Evolutionary conservation across 345 rosid genomes (phyloP), one percentile per base, ranked within the genome.

Genomic region (Passiflora organensis): DNA sequence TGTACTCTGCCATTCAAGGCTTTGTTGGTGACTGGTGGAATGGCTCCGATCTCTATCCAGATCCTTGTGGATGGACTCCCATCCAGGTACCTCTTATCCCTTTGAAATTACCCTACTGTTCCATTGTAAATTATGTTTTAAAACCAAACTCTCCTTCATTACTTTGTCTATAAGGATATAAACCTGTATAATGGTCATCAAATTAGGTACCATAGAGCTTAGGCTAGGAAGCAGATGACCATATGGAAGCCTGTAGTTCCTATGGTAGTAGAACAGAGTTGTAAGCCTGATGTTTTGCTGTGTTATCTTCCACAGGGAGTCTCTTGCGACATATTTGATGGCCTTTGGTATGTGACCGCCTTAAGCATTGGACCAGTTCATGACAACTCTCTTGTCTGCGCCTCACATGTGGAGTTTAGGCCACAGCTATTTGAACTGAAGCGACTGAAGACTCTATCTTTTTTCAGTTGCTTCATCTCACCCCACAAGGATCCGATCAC

Each of bases 21-120:
- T 88, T 91, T 63, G 91, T 84, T 6, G 95, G 99, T 51, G 66
- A 77, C 32, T 77, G 84, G 73, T 91, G 95, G 99, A 88, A 91
- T 75, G 95, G 89, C 46, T 84, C 95, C 34, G 80, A 81, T 72
- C 91, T 91, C 24, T 88, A 78, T 64, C 99, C 96, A 16, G 95
- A 91, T 58, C 99, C 99, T 67, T 88, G 99, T 77, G 96, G 99
- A 6, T 91, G 89, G 95, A 91, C 94, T 71, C 96, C 96, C 2
- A 84, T 91, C 15, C 93, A 91, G 93, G 98, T 84, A 62, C 50
- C 16, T 21, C 19, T 23, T 5, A 8, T 5, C 14, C 16, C 10
- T 36, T 16, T 9, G n/a, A n/a, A n/a, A n/a, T 32, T 14, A 13
- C 16, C 15, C 17, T 36, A 56, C 63, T 64, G 66, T 68, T 68